phyloP scores from a whole-genome alignment of 1,284 basidiomycete genomes.

The Erythrobasidium hasegawianum region DNA sequence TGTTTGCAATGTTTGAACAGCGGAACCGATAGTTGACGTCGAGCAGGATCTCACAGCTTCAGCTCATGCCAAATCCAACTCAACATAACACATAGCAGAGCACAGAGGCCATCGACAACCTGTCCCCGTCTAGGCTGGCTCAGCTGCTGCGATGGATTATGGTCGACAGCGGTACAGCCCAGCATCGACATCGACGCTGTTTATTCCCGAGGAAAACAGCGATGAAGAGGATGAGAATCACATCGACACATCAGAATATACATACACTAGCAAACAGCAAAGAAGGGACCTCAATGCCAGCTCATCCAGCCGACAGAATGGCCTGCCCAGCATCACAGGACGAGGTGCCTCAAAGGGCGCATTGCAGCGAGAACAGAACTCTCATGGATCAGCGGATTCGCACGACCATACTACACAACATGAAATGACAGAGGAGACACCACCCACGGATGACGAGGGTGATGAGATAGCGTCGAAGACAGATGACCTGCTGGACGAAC shows the following conservation, averaged over 20 bases:
- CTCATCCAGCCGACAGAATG: conserved; percentile 4
- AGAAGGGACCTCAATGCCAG: background rate
- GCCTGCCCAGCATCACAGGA: conserved; percentile 8
- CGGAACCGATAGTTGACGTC: too few relatives aligned
- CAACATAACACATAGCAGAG: too few relatives aligned
- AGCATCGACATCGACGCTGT: conserved; percentile 29
- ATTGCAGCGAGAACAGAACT: background rate
- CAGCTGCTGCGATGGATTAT: too few relatives aligned
- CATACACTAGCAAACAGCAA: background rate
- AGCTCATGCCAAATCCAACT: too few relatives aligned
- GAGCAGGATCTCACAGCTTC: too few relatives aligned
- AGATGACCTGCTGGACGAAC: too few relatives aligned
- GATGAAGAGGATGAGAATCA: conserved; percentile 13
- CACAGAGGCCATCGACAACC: too few relatives aligned
- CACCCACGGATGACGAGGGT: too few relatives aligned
- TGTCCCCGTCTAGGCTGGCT: too few relatives aligned
- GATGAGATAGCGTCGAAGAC: too few relatives aligned
- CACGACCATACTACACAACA: background rate
- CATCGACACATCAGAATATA: background rate
- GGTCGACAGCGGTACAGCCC: conserved; percentile 16
- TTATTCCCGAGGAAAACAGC: conserved; percentile 20
- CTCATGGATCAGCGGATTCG: background rate
- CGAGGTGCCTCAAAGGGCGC: conserved; percentile 7
- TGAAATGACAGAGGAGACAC: too few relatives aligned
- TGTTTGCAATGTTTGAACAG: too few relatives aligned